Evolutionary conservation across 2,329 filamentous ascomycete genomes (phyloP).

Genomic region (Fusarium protoensiforme): DNA sequence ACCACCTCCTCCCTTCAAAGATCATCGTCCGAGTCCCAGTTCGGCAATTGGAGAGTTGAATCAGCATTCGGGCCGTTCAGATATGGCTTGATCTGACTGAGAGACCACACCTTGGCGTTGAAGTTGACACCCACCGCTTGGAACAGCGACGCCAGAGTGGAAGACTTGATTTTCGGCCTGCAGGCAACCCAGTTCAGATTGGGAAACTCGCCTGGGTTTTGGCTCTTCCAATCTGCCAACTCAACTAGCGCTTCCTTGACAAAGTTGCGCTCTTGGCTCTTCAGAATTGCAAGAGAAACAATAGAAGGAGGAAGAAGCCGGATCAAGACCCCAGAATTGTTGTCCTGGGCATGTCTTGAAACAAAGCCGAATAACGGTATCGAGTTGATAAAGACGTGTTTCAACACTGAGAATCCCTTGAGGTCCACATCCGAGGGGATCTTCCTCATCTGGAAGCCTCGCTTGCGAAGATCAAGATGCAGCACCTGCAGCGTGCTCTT

Average conservation of each 20-base stretch:
- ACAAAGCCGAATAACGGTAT: neutral
- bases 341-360: neutral
- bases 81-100: neutral
- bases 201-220: neutral
- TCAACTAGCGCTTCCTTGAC: neutral
- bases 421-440: neutral
- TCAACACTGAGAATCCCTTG: neutral
- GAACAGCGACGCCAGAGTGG: neutral
- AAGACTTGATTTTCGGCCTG: neutral
- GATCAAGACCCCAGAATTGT: neutral
- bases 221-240: neutral
- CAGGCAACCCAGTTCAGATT: neutral
- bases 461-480: neutral
- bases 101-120: neutral
- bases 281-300: neutral
- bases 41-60: neutral
- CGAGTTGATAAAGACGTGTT: conserved; percentile 1
- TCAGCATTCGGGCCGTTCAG: neutral
- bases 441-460: neutral
- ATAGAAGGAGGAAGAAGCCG: neutral
- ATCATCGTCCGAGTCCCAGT: neutral
- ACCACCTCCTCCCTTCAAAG: neutral
- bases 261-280: neutral
- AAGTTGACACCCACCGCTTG: neutral
- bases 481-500: neutral